Conservation (phyloP, 2,329 filamentous ascomycete genomes). For the Sclerotinia minor region DNA sequence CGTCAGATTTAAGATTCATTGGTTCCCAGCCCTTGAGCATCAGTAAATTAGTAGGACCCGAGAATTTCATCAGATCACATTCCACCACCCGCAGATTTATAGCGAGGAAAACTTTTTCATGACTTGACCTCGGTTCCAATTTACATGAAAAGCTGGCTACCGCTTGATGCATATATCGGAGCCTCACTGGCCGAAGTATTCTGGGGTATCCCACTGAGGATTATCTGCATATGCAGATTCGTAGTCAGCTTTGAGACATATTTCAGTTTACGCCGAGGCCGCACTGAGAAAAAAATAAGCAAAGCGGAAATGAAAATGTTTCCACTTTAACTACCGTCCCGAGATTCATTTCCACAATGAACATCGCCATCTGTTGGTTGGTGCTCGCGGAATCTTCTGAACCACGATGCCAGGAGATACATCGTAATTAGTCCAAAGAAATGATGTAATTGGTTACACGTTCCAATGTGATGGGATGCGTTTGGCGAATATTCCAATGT, state of each 20-base stretch:
- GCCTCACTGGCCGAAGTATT: background rate
- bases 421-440: background rate
- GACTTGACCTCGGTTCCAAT: background rate
- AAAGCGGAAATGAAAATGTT: background rate
- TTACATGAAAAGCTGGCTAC: background rate
- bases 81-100: background rate
- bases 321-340: background rate
- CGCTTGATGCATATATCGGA: slow-evolving; percentile 6
- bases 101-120: background rate
- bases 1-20: background rate
- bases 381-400: background rate
- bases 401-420: background rate
- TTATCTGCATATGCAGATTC: slow-evolving; percentile 6
- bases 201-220: background rate
- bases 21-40: background rate
- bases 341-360: background rate
- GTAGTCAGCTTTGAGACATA: background rate
- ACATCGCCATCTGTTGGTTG: background rate
- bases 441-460: slow-evolving; percentile 1
- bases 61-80: slow-evolving; percentile 3
- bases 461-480: background rate
- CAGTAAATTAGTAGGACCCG: background rate
- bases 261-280: background rate
- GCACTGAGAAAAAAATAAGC: background rate
- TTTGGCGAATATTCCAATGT: background rate